Evolutionary conservation across 2,329 filamentous ascomycete genomes (phyloP).

Genomic region (Penicillium sp.): DNA sequence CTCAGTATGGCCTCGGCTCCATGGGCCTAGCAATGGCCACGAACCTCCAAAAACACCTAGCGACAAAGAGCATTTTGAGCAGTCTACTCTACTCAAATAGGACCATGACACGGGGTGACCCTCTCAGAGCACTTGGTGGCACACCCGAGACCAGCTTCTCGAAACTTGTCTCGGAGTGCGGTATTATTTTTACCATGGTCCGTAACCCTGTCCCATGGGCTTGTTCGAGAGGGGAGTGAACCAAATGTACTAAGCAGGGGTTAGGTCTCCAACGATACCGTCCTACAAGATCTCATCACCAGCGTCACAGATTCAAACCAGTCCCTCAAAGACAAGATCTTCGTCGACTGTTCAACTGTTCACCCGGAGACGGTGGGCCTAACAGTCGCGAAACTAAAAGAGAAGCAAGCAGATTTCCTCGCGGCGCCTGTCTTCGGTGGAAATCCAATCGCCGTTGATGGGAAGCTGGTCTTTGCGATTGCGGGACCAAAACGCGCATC

Average conservation of each 20-base stretch:
- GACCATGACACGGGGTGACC: constrained; percentile 45
- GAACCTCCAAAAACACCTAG: constrained; percentile 49
- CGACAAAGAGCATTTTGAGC: constrained; percentile 34
- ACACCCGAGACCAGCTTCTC: constrained; percentile 37
- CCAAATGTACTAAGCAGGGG: constrained; percentile 18
- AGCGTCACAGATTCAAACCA: constrained; percentile 31
- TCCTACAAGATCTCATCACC: constrained; percentile 39
- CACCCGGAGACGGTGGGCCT: constrained; percentile 69
- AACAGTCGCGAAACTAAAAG: constrained; percentile 39
- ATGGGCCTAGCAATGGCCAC: constrained; percentile 53
- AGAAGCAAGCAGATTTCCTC: constrained; percentile 43
- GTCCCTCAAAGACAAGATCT: constrained; percentile 70
- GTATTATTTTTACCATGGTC: constrained; percentile 47
- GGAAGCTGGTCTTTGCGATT: constrained; percentile 52
- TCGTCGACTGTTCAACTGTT: constrained; percentile 86
- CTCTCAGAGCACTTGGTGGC: constrained; percentile 43
- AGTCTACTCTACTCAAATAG: constrained; percentile 47
- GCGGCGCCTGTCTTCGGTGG: constrained; percentile 52
- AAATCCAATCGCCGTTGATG: constrained; percentile 48
- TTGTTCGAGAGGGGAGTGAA: background rate
- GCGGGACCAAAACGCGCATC: constrained; percentile 43
- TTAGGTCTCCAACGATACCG: constrained; percentile 48
- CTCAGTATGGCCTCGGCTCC: constrained; percentile 49
- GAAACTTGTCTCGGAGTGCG: constrained; percentile 41
- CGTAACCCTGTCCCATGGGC: constrained; percentile 16